Percentiles rank a stretch among this genome's conserved stretches.
Evolutionary conservation across 768 basidiomycete species (phyloP).

Genomic region (Phaeotremella fagi): DNA sequence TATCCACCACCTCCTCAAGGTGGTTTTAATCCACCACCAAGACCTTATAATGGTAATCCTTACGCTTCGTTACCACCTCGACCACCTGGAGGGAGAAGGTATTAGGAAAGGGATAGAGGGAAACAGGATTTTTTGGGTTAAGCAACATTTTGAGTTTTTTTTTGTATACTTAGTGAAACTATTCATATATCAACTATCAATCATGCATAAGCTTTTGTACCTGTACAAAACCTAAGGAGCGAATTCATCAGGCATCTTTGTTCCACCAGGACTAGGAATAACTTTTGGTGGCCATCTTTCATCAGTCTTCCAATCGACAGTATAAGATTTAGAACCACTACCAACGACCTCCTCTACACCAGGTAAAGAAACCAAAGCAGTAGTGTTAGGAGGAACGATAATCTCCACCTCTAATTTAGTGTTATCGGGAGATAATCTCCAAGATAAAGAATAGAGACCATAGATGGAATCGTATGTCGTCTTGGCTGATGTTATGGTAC

Average conservation of each 20-base stretch:
- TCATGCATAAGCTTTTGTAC: neutral
- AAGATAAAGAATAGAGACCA: conserved; percentile 12
- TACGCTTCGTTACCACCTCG: neutral
- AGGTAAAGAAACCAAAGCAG: conserved; percentile 5
- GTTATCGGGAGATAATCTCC: conserved; percentile 19
- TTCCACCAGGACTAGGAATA: neutral
- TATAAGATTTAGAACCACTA: conserved; percentile 1
- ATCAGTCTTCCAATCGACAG: conserved; percentile 1
- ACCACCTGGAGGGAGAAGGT: neutral
- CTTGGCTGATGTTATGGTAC: conserved; percentile 13
- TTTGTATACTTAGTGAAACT: neutral
- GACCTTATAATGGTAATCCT: neutral
- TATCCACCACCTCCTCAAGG: neutral
- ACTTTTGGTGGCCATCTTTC: conserved; percentile 8
- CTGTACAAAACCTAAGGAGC: neutral
- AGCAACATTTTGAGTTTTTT: neutral
- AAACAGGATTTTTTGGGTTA: neutral
- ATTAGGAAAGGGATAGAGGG: neutral
- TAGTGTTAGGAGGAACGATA: conserved; percentile 29
- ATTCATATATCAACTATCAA: no score
- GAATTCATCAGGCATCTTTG: neutral
- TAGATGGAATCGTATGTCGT: conserved; percentile 16
- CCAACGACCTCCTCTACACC: conserved; percentile 5
- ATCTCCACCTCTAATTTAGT: conserved; percentile 13
- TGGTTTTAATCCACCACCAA: neutral